Conservation (phyloP, 768 basidiomycete species). For the Exidia glandulosa region DNA sequence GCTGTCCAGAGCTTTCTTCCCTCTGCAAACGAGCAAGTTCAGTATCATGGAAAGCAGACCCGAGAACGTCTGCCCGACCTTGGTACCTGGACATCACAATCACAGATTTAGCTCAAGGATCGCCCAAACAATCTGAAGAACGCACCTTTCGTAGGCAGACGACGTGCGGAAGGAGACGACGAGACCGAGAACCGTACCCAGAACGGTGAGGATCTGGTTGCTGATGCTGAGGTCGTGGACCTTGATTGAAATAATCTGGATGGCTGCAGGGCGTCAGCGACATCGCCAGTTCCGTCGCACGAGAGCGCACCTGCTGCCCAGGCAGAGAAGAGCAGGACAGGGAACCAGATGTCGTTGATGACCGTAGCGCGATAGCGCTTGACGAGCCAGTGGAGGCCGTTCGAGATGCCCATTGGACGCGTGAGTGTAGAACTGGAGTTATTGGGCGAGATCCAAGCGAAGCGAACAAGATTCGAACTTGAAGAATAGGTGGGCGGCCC, state of each 20-base stretch:
- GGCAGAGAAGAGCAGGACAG: neutral
- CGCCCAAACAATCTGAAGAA: constrained; percentile 2
- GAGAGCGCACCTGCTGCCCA: constrained; percentile 4
- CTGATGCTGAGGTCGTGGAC: constrained; percentile 37
- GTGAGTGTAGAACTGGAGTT: too few relatives aligned
- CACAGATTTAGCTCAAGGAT: neutral
- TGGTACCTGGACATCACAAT: neutral
- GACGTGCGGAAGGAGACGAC: constrained; percentile 66
- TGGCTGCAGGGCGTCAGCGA: neutral
- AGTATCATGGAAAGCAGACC: constrained; percentile 10
- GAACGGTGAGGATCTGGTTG: constrained; percentile 49
- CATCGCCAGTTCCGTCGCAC: constrained; percentile 24
- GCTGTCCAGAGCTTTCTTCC: constrained; percentile 63
- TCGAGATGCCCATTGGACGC: neutral
- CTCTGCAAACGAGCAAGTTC: constrained; percentile 39
- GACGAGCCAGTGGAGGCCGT: constrained; percentile 24
- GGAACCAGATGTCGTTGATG: constrained; percentile 25
- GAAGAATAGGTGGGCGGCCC: too few relatives aligned
- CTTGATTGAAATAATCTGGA: constrained; percentile 36
- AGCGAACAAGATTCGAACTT: too few relatives aligned
- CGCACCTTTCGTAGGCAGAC: constrained; percentile 56
- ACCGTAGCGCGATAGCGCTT: constrained; percentile 46
- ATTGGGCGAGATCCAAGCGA: too few relatives aligned
- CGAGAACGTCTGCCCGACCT: neutral
- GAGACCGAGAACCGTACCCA: constrained; percentile 45